These are phyloP conservation scores for Blastomyces percursus DNA, from an alignment of 2,329 filamentous ascomycete species.

Conservation along the genomic window DNA sequence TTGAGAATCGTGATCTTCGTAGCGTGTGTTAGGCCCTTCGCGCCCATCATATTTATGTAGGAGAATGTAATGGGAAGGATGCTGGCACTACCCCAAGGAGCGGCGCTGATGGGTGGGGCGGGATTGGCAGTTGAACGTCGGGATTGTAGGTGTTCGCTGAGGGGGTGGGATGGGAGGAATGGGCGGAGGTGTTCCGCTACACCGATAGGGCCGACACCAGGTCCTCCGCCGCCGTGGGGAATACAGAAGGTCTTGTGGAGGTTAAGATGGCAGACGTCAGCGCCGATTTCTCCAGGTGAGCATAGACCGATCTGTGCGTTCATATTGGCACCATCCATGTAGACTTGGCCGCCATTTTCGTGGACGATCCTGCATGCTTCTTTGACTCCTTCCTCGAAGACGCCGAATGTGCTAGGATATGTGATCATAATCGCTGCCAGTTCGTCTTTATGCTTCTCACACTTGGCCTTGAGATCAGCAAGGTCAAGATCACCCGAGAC, in stretches of 20 bases:
- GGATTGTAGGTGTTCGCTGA: slow-evolving; percentile 39
- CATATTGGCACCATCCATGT: slow-evolving; percentile 99
- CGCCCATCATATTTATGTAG: slow-evolving; percentile 90
- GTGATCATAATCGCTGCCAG: slow-evolving; percentile 94
- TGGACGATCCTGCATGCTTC: slow-evolving; percentile 78
- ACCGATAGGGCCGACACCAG: slow-evolving; percentile 86
- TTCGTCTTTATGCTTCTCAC: slow-evolving; percentile 73
- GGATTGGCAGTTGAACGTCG: slow-evolving; percentile 36
- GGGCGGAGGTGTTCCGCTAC: slow-evolving; percentile 70
- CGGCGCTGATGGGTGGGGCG: slow-evolving; percentile 61
- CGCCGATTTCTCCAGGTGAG: slow-evolving; percentile 88
- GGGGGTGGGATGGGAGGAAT: slow-evolving; percentile 63
- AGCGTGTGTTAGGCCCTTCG: slow-evolving; percentile 69
- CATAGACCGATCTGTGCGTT: slow-evolving; percentile 95
- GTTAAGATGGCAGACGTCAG: slow-evolving; percentile 94
- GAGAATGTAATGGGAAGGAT: slow-evolving; percentile 92
- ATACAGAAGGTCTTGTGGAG: slow-evolving; percentile 99
- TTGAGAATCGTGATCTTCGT: slow-evolving; percentile 91
- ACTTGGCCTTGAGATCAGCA: slow-evolving; percentile 74
- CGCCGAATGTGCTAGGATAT: slow-evolving; percentile 88
- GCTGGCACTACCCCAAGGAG: slow-evolving; percentile 76
- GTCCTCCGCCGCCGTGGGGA: slow-evolving; percentile 86
- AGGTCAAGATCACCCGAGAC: slow-evolving; percentile 84
- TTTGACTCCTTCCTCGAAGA: slow-evolving; percentile 85
- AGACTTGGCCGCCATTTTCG: slow-evolving; percentile 79